Evolutionary conservation across 805 yeast species (phyloP).

Genomic region (Ogataea ramenticola): DNA sequence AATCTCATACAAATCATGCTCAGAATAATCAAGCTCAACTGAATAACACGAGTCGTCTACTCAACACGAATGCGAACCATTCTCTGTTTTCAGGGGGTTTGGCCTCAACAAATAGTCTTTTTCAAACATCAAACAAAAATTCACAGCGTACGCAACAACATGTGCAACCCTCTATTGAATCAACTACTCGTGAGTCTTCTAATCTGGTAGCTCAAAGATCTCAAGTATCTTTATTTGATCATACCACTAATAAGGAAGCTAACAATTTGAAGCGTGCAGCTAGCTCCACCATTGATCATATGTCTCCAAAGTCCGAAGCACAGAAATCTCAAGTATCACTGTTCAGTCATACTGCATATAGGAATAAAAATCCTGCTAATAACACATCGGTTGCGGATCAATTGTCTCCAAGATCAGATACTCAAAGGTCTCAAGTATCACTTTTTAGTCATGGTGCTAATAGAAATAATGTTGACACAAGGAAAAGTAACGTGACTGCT

Average conservation of each 20-base stretch:
- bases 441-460: conserved; percentile 14
- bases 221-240: conserved; percentile 22
- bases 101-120: neutral
- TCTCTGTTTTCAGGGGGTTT: neutral
- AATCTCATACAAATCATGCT: neutral
- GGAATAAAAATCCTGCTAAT: conserved; percentile 4
- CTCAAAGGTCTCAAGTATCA: conserved; percentile 20
- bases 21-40: neutral
- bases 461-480: conserved; percentile 6
- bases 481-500: neutral
- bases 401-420: conserved; percentile 9
- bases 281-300: neutral
- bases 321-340: conserved; percentile 20
- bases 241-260: neutral
- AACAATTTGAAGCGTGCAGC: too few relatives aligned
- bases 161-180: conserved; percentile 2
- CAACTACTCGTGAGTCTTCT: conserved; percentile 8
- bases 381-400: neutral
- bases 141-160: too few relatives aligned
- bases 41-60: neutral
- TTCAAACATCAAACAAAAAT: conserved; percentile 1
- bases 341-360: conserved; percentile 13
- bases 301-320: conserved; percentile 14
- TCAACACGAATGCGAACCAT: neutral
- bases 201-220: conserved; percentile 16